Base-by-base conservation (phyloP, 805 yeast genomes). In the Nakazawaea wickerhamii region DNA sequence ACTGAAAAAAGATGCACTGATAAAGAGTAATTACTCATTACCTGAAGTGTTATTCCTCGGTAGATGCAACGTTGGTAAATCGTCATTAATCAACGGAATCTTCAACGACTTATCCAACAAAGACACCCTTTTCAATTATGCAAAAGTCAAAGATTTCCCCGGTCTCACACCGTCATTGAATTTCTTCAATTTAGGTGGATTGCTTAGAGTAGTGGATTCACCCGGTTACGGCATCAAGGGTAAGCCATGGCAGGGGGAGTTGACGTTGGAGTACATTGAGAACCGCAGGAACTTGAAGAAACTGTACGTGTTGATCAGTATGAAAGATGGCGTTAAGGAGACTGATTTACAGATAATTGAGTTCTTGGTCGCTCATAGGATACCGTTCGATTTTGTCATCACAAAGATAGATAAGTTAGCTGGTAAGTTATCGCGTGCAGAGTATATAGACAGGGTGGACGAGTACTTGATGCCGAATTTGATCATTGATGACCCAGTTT, bases 161-260 rank as follows among this genome's bases (percentile, higher is more conserved):
- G 68, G 68, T 1, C 74, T 62, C 48, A 77, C 82, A 3, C 71
- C 73, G 40, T 73, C 91, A 4, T 62, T 89, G 54, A 85, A 84
- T 55, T 79, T 86, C 49, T 89, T 72, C 61, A 83, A 79, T 45
- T 61, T 84, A 10, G 84, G 84, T 3, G 74, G 75, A 38, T 65
- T 71, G 43, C 65, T 90, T 34, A 66, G 87, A 47, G 53, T 90
- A 3, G 75, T 88, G 2, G 98, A 90, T 56, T 74, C 88, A 19
- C 98, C 98, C 1, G 98, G 98, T 0, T 90, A 90, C 58, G 98
- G 98, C 2, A 71, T 63, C 30, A 77, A 71, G 47, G 89, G 95
- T 14, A 71, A 70, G 13, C 55, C 53, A 7, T 62, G 67, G 50
- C 96, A 90, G 56, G 97, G 96, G 2, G 63, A 73, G 31, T 69